Evolutionary conservation across 371 early-diverging fungal genomes (phyloP).

Genomic region (Haplosporangium sp.): DNA sequence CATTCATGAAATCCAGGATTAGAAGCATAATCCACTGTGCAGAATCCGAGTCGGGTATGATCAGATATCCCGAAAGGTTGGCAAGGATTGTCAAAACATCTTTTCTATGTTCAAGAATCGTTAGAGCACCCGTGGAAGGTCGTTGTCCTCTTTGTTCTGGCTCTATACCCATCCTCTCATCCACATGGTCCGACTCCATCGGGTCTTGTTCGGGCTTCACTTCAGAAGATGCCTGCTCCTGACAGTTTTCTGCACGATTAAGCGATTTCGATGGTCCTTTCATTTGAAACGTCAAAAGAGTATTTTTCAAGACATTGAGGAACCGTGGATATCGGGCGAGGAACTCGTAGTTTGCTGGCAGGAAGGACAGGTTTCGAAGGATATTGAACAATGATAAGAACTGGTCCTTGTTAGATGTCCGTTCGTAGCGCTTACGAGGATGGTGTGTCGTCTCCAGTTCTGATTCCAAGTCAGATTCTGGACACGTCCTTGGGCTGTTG

Average conservation of each 20-base stretch:
- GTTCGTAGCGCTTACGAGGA: constrained; percentile 4
- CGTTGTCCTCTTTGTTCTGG: constrained; percentile 10
- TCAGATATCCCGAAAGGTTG: constrained; percentile 62
- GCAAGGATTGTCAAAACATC: constrained; percentile 65
- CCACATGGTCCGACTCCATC: not conserved
- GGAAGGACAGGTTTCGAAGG: constrained; percentile 75
- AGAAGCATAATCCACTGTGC: constrained; percentile 60
- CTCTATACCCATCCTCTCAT: not conserved
- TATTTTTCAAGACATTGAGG: constrained; percentile 52
- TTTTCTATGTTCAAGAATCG: constrained; percentile 70
- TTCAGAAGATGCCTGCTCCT: not conserved
- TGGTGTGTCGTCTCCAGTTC: not conserved
- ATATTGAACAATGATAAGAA: constrained; percentile 60
- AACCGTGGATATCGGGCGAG: constrained; percentile 69
- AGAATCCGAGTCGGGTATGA: constrained; percentile 50
- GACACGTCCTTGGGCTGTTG: not conserved
- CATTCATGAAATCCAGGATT: constrained; percentile 66
- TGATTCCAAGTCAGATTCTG: not conserved
- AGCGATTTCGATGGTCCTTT: constrained; percentile 7
- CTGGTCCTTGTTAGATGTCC: constrained; percentile 43
- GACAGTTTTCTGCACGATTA: not conserved
- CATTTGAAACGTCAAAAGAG: constrained; percentile 34
- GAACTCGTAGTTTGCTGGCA: constrained; percentile 69
- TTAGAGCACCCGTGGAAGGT: constrained; percentile 41
- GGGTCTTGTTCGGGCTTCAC: not conserved